Base-by-base conservation (phyloP, 2,329 filamentous ascomycete genomes). In the Colletotrichum musicola region DNA sequence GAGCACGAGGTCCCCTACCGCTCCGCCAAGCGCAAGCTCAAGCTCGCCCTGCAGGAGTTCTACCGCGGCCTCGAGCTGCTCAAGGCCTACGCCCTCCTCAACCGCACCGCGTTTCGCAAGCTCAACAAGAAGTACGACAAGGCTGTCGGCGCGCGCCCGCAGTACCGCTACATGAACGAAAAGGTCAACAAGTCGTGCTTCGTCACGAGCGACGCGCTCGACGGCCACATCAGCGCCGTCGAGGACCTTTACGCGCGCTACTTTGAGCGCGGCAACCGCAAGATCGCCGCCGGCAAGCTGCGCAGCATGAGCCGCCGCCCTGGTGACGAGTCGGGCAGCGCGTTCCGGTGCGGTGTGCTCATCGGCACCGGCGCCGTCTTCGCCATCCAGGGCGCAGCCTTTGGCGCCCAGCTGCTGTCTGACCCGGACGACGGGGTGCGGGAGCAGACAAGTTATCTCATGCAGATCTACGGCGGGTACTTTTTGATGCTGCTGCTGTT, bases 71-170 rank as follows among this genome's bases (percentile, higher is more conserved):
- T 99, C 14, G 96, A 99, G 77, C 83, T 98, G 53, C 86, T 99
- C 68, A 98, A 98, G 81, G 93, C 93, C 0, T 99, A 97, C 75
- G 92, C 94, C 1, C 82, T 97, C 22, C 85, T 98, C 14, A 99
- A 99, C 78, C 89, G 94, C 56, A 97, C 94, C 0, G 96, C 94
- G 0, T 98, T 98, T 76, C 91, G 95, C 38, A 99, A 99, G 79
- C 94, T 99, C 77, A 98, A 97, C 81, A 99, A 99, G 80, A 99
- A 99, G 80, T 98, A 97, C 77, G 95, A 98, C 84, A 99, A 98
- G 81, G 89, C 92, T 2, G 89, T 94, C 64, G 89, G 94, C 73
- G 91, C 94, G 47, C 88, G 92, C 12, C 93, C 93, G 0, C 87
- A 91, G 0, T 87, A 92, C 76, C 88, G 92, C 30, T 98, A 95